Base-by-base conservation (phyloP, 2,329 filamentous ascomycete genomes). In the Furcasterigmium furcatum region DNA sequence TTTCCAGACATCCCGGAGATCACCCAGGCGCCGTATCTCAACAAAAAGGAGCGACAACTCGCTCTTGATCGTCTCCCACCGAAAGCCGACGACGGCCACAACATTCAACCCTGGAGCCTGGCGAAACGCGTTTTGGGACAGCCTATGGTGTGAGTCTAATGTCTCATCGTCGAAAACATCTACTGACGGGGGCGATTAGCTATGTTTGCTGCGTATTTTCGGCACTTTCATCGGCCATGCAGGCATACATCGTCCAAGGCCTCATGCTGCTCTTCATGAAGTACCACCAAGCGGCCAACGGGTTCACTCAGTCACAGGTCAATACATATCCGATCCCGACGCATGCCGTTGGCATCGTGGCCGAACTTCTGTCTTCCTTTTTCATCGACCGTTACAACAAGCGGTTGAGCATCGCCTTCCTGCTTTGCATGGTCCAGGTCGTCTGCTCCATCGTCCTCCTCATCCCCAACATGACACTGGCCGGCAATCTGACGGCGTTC, bases 1-100 rank as follows among this genome's bases (percentile, higher is more conserved):
- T 77, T 79, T 48, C 74, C 75, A 0, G 73, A 76, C 30, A 63
- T 73, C 0, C 75, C 75, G 0, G 66, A 68, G 14, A 59, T 50
- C 7, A 62, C 58, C 1, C 55, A 55, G 9, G 70, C 70, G 0
- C 65, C 64, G 42, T 69, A 65, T 42, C 52, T 63, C 8, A 61
- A 51, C 1, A 53, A 62, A 10, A 46, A 55, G 1, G 56, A 58
- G 32, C 49, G 53, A 5, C 48, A 58, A 6, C 48, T 65, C 0
- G 61, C 60, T 2, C 44, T 61, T 1, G 45, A 49, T 9, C 46
- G 64, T 5, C 52, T 66, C 2, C 64, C 64, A 1, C 58, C 58
- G 0, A 65, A 62, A 32, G 54, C 45, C 2, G 46, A 53, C 2
- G 63, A 66, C n/a, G 61, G 62, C 0, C 64, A 67, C 42, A 61